A percentile compares a stretch with the other conserved stretches of the same genome.
These are phyloP conservation scores for Dendrobium officinale DNA, from an alignment of 106 monocot species.

Conservation along the genomic window DNA sequence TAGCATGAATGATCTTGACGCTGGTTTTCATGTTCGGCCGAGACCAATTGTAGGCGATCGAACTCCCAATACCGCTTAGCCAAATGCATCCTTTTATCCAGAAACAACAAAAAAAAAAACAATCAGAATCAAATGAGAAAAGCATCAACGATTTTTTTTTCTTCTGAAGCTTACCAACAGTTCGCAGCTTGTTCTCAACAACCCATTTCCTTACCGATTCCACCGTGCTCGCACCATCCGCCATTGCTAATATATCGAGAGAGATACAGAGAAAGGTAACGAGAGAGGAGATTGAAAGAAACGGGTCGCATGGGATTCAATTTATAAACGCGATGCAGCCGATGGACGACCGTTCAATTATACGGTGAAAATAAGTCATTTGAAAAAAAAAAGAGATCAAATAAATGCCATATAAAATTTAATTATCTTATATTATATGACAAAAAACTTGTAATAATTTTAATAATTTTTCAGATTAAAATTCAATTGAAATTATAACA, in stretches of 20 bases:
- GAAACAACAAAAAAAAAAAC: constrained; percentile 8
- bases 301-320: too few relatives aligned
- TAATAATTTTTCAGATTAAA: too few relatives aligned
- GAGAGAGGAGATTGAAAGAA: too few relatives aligned
- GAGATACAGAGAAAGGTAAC: too few relatives aligned
- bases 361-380: too few relatives aligned
- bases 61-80: constrained; percentile 57
- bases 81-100: constrained; percentile 44
- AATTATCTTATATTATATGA: too few relatives aligned
- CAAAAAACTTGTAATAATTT: too few relatives aligned
- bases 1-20: constrained; percentile 87
- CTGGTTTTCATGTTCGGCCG: constrained; percentile 69
- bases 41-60: constrained; percentile 81
- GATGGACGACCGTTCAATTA: too few relatives aligned
- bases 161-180: constrained; percentile 47
- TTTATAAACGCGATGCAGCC: too few relatives aligned
- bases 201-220: constrained; percentile 63
- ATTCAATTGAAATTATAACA: too few relatives aligned
- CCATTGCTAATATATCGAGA: constrained; percentile 20
- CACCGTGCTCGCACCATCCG: constrained; percentile 32
- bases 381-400: too few relatives aligned
- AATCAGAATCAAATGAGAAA: constrained; percentile 11
- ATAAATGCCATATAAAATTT: too few relatives aligned
- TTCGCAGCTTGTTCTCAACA: constrained; percentile 64
- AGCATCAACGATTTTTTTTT: background rate